Conservation (phyloP, 441 rosid species). For the Euphorbia schlechtendalii region DNA sequence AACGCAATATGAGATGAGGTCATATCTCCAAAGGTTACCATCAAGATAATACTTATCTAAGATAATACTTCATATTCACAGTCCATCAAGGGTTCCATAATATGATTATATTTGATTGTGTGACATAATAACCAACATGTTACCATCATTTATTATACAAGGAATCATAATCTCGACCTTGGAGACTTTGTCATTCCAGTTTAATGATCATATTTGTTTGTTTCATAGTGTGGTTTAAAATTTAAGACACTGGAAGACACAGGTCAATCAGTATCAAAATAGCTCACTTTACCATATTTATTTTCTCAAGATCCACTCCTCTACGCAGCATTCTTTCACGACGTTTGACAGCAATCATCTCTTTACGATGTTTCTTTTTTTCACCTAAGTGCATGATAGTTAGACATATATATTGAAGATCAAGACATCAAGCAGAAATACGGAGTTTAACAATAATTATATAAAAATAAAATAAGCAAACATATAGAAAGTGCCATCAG, state of each 20-base stretch:
- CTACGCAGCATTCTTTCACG: conserved; percentile 66
- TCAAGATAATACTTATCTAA: too few species aligned
- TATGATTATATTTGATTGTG: not conserved
- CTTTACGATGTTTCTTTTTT: conserved; percentile 78
- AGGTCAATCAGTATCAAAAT: not conserved
- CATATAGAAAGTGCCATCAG: conserved; percentile 1
- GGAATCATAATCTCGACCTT: not conserved
- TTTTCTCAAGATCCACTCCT: conserved; percentile 71
- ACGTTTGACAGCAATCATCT: conserved; percentile 64
- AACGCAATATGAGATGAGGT: not conserved
- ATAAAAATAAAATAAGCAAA: not conserved
- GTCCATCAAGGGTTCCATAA: too few species aligned
- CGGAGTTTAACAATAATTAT: not conserved
- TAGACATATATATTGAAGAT: not conserved
- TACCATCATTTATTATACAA: not conserved
- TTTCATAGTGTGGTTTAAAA: not conserved
- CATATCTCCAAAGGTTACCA: too few species aligned
- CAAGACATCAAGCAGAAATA: not conserved
- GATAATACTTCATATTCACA: too few species aligned
- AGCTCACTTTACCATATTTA: conserved; percentile 45
- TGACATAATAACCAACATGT: not conserved
- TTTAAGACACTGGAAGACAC: conserved; percentile 1
- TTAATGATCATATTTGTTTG: not conserved
- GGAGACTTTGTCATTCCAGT: not conserved
- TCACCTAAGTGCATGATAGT: conserved; percentile 38